A percentile compares a stretch with the other conserved stretches of the same genome.
phyloP scores from a whole-genome alignment of 129 eudicot species.

The Daucus carota region DNA sequence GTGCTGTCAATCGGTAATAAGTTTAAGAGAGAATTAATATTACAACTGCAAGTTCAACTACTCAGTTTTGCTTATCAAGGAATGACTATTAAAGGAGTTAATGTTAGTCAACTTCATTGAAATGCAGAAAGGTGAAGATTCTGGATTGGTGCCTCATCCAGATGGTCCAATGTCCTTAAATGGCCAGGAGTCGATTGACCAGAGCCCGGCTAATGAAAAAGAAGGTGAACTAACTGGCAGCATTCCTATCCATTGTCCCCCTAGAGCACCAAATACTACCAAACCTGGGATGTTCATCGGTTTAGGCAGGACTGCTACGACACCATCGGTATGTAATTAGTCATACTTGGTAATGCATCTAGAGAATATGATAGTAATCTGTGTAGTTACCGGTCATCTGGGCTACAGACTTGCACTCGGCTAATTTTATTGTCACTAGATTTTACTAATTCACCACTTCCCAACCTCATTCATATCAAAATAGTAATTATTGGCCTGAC shows the following conservation, averaged over 20 bases:
- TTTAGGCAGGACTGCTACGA: neutral
- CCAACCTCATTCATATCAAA: neutral
- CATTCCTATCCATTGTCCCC: neutral
- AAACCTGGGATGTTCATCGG: neutral
- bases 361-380: no score
- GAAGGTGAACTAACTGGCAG: neutral
- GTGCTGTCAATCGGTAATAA: neutral
- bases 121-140: neutral
- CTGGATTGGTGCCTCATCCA: neutral
- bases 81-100: neutral
- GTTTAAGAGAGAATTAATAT: neutral
- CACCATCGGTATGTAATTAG: neutral
- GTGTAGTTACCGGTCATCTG: neutral
- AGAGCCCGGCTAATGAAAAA: neutral
- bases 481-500: neutral
- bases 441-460: neutral
- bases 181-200: neutral
- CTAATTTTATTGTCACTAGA: neutral
- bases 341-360: neutral
- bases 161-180: neutral
- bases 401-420: neutral
- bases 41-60: neutral
- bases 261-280: neutral
- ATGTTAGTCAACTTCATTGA: neutral
- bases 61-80: neutral